A percentile compares a stretch with the other conserved stretches of the same genome.
Conservation (phyloP, 2,329 filamentous ascomycete species). For the Ceratocystis papillata region DNA sequence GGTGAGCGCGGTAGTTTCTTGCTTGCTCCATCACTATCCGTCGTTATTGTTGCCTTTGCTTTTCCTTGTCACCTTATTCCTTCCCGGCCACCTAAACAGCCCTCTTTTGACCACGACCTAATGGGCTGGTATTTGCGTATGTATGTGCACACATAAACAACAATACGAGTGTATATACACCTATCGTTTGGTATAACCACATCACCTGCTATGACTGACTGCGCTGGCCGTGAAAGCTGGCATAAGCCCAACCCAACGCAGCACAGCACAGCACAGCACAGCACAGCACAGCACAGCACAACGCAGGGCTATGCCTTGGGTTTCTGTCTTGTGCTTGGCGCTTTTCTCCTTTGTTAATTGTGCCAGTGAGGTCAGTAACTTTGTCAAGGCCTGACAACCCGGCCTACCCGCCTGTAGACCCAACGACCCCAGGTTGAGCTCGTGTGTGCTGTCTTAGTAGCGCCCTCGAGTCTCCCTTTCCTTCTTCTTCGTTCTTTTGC, state of each 20-base stretch:
- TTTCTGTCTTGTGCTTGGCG: background rate
- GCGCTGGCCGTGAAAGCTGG: slow-evolving; percentile 2
- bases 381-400: background rate
- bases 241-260: slow-evolving; percentile 5
- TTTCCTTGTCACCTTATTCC: background rate
- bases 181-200: background rate
- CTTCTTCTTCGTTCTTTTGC: background rate
- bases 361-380: background rate
- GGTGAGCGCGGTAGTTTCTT: background rate
- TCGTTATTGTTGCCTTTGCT: background rate
- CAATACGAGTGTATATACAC: background rate
- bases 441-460: slow-evolving; percentile 5
- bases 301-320: background rate
- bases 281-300: too few species aligned
- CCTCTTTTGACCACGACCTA: background rate
- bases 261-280: too few species aligned
- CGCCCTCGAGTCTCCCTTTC: background rate
- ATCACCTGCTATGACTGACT: slow-evolving; percentile 5
- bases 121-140: background rate
- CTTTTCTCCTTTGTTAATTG: background rate
- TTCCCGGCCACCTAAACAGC: slow-evolving; percentile 6
- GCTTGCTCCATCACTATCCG: background rate
- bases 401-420: background rate
- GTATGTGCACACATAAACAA: background rate
- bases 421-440: background rate